Conservation (phyloP, 164 flowering plant genomes). For the Dillenia turbinata region DNA sequence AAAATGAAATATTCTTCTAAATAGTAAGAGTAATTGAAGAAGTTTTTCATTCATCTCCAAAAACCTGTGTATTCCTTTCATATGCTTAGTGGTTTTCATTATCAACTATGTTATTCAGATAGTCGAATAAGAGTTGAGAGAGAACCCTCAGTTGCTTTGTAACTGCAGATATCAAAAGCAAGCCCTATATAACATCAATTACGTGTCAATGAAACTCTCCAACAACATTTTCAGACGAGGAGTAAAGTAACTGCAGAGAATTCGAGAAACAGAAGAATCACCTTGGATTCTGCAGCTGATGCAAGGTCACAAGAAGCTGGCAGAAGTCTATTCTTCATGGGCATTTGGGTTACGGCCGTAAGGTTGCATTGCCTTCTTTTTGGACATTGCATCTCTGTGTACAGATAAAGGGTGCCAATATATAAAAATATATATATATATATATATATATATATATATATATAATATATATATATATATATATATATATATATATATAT, state of each 20-base stretch:
- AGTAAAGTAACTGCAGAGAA: neutral
- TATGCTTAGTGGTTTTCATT: no score
- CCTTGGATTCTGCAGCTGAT: slow-evolving; percentile 1
- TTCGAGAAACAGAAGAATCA: neutral
- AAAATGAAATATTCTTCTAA: no score
- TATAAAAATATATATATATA: no score
- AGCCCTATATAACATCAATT: slow-evolving; percentile 37
- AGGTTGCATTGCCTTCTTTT: slow-evolving; percentile 8
- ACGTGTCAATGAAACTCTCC: neutral
- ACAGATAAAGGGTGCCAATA: no score
- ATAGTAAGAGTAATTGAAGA: no score
- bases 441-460: no score
- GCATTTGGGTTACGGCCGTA: slow-evolving; percentile 8
- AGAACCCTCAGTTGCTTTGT: neutral
- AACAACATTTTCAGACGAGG: neutral
- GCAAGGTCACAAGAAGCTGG: slow-evolving; percentile 1
- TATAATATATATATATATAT: no score
- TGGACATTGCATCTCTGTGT: neutral
- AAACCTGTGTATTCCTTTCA: neutral
- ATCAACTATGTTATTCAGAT: neutral
- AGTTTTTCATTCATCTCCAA: no score
- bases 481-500: no score
- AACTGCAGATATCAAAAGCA: slow-evolving; percentile 40
- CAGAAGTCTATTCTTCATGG: slow-evolving; percentile 1
- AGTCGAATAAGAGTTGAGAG: neutral